Conservation (phyloP, 2,329 filamentous ascomycete species). For the Clonostachys sp. region DNA sequence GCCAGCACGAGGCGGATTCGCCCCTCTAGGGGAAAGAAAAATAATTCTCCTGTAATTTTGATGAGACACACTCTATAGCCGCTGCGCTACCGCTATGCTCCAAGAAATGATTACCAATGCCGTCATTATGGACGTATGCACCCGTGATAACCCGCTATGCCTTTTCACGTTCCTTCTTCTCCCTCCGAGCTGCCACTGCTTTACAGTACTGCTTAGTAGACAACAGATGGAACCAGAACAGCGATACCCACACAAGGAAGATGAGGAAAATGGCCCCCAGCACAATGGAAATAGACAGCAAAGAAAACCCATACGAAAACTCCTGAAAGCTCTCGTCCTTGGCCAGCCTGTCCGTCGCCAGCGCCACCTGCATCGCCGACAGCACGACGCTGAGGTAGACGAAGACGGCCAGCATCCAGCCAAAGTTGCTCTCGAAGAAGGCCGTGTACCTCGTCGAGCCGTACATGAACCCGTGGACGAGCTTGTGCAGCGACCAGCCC, state of each 20-base stretch:
- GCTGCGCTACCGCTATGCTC: too few relatives aligned
- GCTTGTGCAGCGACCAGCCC: conserved; percentile 9
- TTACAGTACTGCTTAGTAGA: too few relatives aligned
- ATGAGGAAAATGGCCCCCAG: conserved; percentile 16
- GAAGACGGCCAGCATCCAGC: conserved; percentile 28
- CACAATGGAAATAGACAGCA: conserved; percentile 31
- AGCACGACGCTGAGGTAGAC: conserved; percentile 39
- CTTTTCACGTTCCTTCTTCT: too few relatives aligned
- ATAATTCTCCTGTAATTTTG: too few relatives aligned
- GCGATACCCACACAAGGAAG: conserved; percentile 8
- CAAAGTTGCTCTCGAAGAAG: conserved; percentile 37
- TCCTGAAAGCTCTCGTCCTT: conserved; percentile 30
- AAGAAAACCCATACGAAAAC: conserved; percentile 39
- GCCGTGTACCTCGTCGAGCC: conserved; percentile 20
- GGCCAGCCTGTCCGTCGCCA: conserved; percentile 25
- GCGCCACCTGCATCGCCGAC: conserved; percentile 43
- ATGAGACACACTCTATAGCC: too few relatives aligned
- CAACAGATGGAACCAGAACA: conserved; percentile 1
- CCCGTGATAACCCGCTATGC: too few relatives aligned
- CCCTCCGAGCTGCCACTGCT: too few relatives aligned
- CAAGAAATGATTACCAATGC: too few relatives aligned
- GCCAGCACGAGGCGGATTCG: too few relatives aligned
- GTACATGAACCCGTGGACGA: conserved; percentile 9
- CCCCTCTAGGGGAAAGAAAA: too few relatives aligned
- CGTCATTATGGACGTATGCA: too few relatives aligned